Evolutionary conservation across 345 rosid species (phyloP).

Genomic region (Moringa oleifera): DNA sequence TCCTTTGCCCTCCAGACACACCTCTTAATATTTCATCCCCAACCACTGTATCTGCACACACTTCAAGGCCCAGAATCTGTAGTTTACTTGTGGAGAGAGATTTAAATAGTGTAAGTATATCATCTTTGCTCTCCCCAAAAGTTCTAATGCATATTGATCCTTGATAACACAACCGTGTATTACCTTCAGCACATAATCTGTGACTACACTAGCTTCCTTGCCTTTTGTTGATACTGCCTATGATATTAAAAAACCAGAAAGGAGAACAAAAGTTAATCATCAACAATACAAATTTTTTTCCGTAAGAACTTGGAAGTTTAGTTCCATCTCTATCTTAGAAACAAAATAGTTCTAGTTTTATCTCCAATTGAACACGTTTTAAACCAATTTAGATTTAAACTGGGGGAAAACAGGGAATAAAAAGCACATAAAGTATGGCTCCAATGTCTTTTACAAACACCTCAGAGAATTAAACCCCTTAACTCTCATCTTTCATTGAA

Average conservation of each 20-base stretch:
- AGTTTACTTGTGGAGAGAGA: constrained; percentile 11
- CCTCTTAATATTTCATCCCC: constrained; percentile 78
- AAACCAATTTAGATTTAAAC: too few relatives aligned
- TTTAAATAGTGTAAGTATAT: background rate
- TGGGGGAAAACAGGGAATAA: too few relatives aligned
- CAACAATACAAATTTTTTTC: too few relatives aligned
- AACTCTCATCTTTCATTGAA: too few relatives aligned
- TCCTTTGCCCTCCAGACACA: constrained; percentile 79
- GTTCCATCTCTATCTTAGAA: too few relatives aligned
- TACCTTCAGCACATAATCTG: constrained; percentile 53
- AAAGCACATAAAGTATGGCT: too few relatives aligned
- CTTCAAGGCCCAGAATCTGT: constrained; percentile 67
- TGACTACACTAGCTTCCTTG: constrained; percentile 38
- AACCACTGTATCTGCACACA: constrained; percentile 63
- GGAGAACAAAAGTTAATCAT: background rate
- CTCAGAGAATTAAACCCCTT: too few relatives aligned
- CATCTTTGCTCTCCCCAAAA: too few relatives aligned
- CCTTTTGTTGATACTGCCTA: constrained; percentile 47
- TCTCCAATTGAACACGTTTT: too few relatives aligned
- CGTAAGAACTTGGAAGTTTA: too few relatives aligned
- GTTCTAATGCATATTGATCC: background rate
- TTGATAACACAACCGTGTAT: background rate
- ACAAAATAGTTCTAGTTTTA: too few relatives aligned
- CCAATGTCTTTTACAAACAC: too few relatives aligned
- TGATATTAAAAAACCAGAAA: background rate